Percentiles rank a stretch among this genome's conserved stretches.
phyloP scores from a whole-genome alignment of 2,329 filamentous ascomycete genomes.

The Phyllosticta paracitricarpa region DNA sequence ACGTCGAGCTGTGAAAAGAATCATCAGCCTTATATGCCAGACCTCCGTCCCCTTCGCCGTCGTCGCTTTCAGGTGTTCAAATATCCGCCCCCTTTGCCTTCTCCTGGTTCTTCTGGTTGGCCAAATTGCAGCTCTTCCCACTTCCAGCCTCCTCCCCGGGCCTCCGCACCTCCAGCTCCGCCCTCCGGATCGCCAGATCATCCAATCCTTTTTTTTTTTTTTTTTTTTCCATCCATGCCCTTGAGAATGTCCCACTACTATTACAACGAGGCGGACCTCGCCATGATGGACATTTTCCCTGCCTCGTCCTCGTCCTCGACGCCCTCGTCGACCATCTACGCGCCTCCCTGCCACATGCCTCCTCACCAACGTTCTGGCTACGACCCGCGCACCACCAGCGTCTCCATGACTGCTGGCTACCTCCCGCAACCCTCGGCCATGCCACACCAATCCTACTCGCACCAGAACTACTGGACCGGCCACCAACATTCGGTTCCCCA shows the following conservation, averaged over 20 bases:
- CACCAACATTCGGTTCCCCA: constrained; percentile 3
- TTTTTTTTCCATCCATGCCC: neutral
- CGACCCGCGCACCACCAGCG: neutral
- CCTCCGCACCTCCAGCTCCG: neutral
- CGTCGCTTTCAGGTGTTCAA: neutral
- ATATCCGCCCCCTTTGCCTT: neutral
- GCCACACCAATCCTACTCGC: constrained; percentile 5
- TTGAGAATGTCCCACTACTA: constrained; percentile 10
- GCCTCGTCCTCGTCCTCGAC: constrained; percentile 24
- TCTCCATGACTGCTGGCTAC: constrained; percentile 6
- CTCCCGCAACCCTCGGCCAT: neutral
- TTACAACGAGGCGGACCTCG: constrained; percentile 24
- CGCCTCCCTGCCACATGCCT: constrained; percentile 8
- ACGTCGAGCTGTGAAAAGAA: constrained; percentile 9
- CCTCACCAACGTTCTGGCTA: neutral
- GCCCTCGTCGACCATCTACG: constrained; percentile 5
- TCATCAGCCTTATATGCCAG: constrained; percentile 11
- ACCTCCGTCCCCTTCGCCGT: constrained; percentile 2
- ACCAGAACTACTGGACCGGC: constrained; percentile 8
- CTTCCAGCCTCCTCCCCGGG: neutral
- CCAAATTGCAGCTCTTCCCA: neutral
- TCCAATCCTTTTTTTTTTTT: neutral
- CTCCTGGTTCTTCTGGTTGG: neutral
- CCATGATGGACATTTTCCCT: constrained; percentile 27
- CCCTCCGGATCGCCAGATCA: neutral